Conservation (phyloP, 2,329 filamentous ascomycete species). For the Claviceps maximensis region DNA sequence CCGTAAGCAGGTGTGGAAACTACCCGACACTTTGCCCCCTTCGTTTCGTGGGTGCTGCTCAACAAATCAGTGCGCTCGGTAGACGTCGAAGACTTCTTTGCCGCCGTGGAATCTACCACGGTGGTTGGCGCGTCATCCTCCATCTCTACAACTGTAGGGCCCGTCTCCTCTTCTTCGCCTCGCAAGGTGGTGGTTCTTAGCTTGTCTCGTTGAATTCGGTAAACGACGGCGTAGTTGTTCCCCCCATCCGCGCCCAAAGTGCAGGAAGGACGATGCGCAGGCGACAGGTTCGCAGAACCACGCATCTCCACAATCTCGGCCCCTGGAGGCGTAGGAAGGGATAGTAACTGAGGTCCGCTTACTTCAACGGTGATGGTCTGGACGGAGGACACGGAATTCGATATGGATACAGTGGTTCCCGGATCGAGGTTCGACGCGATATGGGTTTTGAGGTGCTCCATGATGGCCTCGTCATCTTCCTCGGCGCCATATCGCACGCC, state of each 20-base stretch:
- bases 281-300: conserved; percentile 12
- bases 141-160: conserved; percentile 15
- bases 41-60: not conserved
- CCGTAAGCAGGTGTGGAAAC: conserved; percentile 3
- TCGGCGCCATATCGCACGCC: not conserved
- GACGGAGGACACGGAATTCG: conserved; percentile 43
- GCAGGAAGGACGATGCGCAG: conserved; percentile 4
- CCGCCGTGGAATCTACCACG: not conserved
- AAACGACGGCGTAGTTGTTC: conserved; percentile 42
- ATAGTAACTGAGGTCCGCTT: conserved; percentile 35
- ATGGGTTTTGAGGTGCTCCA: conserved; percentile 34
- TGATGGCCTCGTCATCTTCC: conserved; percentile 29
- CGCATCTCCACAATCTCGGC: conserved; percentile 43
- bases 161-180: conserved; percentile 17
- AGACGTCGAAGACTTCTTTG: not conserved
- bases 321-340: conserved; percentile 41
- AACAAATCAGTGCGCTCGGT: not conserved
- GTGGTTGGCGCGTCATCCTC: conserved; percentile 12
- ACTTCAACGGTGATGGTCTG: conserved; percentile 54
- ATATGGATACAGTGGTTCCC: conserved; percentile 46
- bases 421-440: conserved; percentile 41
- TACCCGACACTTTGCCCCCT: not conserved
- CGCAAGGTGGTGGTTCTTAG: conserved; percentile 28
- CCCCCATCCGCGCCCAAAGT: conserved; percentile 12
- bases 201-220: conserved; percentile 42